Base-by-base conservation (phyloP, 257 asterid genomes). In the Petrea volubilis region DNA sequence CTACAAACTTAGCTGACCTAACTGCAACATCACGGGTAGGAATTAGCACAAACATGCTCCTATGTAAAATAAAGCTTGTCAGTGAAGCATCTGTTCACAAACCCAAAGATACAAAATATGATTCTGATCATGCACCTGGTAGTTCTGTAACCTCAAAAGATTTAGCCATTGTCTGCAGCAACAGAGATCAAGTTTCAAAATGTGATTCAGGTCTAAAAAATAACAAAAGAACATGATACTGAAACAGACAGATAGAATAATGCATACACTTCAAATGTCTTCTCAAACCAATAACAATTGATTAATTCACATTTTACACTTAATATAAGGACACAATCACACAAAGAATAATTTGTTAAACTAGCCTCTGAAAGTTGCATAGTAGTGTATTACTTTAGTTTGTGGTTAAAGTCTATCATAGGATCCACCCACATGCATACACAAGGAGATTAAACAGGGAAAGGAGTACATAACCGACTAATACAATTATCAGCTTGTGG, bases 71-170 rank as follows among this genome's bases (percentile, higher is more conserved):
- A 50, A 38, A 23, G 69, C 5, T 31, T 73, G 40, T 59, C 36
- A 8, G 50, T n/a, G 46, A 65, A 34, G 51, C 33, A 23, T 72
- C 56, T 46, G 24, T 47, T 67, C 67, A 57, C 21, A 65, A 69
- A 60, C 31, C 52, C 23, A 69, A 68, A 70, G 9, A 57, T 68
- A 69, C 14, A 63, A 47, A 56, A 51, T 31, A 40, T 23, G 44
- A 53, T 75, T 72, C 57, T 40, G 68, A 49, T 80, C 67, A 47
- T 50, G 78, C 79, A 95, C 99, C 99, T 95, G 99, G 99, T 53
- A 92, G 81, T 71, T 95, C 99, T 24, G 97, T 88, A 74, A 76
- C 97, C 83, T 95, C 99, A 43, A 95, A 95, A 68, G 99, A 95
- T 78, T 92, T 87, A 49, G 77, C 91, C 97, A 87, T 84, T 41